phyloP scores from a whole-genome alignment of 768 basidiomycete species.

The Tricholoma furcatifolium region DNA sequence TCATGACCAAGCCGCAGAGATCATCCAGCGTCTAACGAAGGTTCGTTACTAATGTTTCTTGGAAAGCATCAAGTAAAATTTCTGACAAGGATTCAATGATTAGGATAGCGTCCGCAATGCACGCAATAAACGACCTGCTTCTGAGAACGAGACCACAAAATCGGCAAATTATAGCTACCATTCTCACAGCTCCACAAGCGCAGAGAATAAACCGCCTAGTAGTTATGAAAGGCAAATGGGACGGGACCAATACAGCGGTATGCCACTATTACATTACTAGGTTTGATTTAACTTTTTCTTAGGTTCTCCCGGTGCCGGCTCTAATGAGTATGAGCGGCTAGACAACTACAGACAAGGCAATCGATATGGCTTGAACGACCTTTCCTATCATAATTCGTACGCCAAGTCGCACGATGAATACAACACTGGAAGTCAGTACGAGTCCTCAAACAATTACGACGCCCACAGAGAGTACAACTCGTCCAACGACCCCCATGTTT shows the following conservation, averaged over 20 bases:
- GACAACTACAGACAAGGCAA: background rate
- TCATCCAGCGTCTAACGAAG: slow-evolving; percentile 53
- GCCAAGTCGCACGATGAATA: slow-evolving; percentile 2
- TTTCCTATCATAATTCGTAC: slow-evolving; percentile 3
- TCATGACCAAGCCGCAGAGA: slow-evolving; percentile 39
- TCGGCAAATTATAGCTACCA: slow-evolving; percentile 22
- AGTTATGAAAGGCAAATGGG: slow-evolving; percentile 13
- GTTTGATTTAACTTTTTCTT: background rate
- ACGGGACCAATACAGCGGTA: slow-evolving; percentile 14
- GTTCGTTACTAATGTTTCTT: slow-evolving; percentile 27
- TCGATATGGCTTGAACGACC: slow-evolving; percentile 2
- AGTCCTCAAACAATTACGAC: slow-evolving; percentile 3
- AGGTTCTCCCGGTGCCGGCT: slow-evolving; percentile 2
- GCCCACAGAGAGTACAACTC: background rate
- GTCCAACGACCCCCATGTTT: too few relatives aligned
- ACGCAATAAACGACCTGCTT: slow-evolving; percentile 56
- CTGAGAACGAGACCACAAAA: slow-evolving; percentile 41
- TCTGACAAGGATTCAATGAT: background rate
- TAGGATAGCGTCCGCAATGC: slow-evolving; percentile 55
- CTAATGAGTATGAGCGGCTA: background rate
- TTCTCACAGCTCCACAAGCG: slow-evolving; percentile 12
- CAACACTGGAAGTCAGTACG: slow-evolving; percentile 5
- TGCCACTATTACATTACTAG: background rate
- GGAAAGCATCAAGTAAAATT: background rate
- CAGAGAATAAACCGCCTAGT: slow-evolving; percentile 10